Percentiles rank a stretch among this genome's conserved stretches.
Evolutionary conservation across 1,139 yeast species (phyloP).

Genomic region (Arxiozyma bovina): DNA sequence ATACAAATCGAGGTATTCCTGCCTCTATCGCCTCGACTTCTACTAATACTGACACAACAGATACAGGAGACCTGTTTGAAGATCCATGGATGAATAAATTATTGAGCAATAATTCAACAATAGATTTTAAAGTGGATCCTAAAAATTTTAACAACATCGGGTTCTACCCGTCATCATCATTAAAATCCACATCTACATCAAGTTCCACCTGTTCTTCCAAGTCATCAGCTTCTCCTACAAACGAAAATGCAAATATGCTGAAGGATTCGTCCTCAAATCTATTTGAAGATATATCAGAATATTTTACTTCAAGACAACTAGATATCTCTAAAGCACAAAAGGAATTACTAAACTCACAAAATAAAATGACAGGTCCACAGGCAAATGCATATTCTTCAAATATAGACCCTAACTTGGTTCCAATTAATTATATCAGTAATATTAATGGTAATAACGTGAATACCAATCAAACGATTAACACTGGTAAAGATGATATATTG

Average conservation of each 20-base stretch:
- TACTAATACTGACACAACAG: neutral
- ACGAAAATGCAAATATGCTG: no score
- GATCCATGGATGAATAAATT: constrained; percentile 65
- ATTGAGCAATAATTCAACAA: constrained; percentile 2
- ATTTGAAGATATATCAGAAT: constrained; percentile 12
- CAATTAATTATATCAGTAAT: neutral
- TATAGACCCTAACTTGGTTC: no score
- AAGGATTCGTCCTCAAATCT: neutral
- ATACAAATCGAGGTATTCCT: no score
- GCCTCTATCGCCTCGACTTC: neutral
- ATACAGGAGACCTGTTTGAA: constrained; percentile 16
- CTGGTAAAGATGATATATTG: neutral
- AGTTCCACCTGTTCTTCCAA: neutral
- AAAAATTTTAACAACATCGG: constrained; percentile 51
- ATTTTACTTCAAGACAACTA: constrained; percentile 52
- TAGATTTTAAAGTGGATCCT: constrained; percentile 24
- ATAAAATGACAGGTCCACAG: no score
- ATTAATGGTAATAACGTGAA: neutral
- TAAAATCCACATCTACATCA: constrained; percentile 3
- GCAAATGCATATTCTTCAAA: no score
- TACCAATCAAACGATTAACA: neutral
- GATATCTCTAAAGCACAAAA: constrained; percentile 41
- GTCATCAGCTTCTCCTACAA: no score
- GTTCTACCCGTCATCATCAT: constrained; percentile 17
- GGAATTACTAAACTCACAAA: constrained; percentile 3